Conservation (phyloP, 2,329 filamentous ascomycete genomes). For the Cylindrodendrum hubeiense region DNA sequence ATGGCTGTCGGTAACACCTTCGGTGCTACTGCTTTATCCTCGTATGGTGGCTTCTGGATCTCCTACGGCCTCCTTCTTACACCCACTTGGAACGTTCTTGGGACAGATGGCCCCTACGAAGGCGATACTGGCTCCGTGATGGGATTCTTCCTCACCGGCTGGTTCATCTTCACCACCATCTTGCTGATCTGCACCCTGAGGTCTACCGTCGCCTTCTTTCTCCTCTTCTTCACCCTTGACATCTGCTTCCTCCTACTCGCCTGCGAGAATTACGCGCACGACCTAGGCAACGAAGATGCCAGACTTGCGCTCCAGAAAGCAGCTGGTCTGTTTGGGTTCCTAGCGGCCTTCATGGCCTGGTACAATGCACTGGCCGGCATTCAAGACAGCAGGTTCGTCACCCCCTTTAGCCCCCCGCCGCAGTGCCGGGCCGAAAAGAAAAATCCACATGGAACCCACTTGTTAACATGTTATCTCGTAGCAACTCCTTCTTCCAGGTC, state of each 20-base stretch:
- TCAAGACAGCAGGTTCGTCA: conserved; percentile 74
- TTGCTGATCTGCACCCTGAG: conserved; percentile 80
- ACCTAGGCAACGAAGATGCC: conserved; percentile 62
- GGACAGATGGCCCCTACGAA: conserved; percentile 59
- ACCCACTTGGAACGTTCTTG: conserved; percentile 72
- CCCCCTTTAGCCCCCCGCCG: conserved; percentile 9
- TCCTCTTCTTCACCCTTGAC: conserved; percentile 82
- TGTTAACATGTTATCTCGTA: conserved; percentile 58
- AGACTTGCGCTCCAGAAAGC: conserved; percentile 71
- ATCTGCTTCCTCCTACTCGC: conserved; percentile 80
- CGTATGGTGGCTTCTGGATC: conserved; percentile 89
- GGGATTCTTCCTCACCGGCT: conserved; percentile 81
- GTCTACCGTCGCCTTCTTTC: conserved; percentile 83
- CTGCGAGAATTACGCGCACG: conserved; percentile 68
- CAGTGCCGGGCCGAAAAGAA: neutral
- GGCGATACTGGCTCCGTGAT: conserved; percentile 67
- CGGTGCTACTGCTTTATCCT: conserved; percentile 83
- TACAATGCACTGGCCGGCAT: conserved; percentile 89
- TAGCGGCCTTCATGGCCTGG: conserved; percentile 87
- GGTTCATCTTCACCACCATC: conserved; percentile 88
- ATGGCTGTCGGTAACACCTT: conserved; percentile 92
- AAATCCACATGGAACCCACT: conserved; percentile 9
- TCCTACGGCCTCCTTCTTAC: conserved; percentile 79
- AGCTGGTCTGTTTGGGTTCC: conserved; percentile 83
- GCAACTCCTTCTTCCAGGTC: conserved; percentile 89